Evolutionary conservation across 177 flowering plant species (phyloP), one percentile per base, ranked within the genome.

Genomic region (Vitis hybrid): DNA sequence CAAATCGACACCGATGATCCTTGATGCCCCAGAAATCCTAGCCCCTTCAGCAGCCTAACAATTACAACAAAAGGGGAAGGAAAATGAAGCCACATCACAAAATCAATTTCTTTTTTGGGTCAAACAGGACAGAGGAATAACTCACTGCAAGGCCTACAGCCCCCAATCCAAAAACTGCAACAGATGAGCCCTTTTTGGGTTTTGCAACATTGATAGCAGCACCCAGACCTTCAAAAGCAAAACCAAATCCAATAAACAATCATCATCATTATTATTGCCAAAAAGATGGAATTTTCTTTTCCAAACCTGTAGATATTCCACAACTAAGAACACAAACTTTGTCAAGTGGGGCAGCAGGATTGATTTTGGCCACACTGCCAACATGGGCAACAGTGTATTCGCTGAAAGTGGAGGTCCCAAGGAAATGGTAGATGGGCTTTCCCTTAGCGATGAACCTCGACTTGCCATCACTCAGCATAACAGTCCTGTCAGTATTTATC

Each of bases 41-140:
- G 92, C 92, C 50, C 92, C 96, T 83, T 90, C 93, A 64, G 88
- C 89, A 70, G 94, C 95, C 91, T 90, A 56, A 58, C 64, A 29
- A 65, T 39, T 5, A 6, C 26, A 39, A 22, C 12, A 63, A 22
- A 9, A 54, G 34, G 49, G 64, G 14, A 39, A 14, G 4, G 9
- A 4, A 15, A 15, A 39, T 12, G 45, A 34, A 34, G 45, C 45
- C 45, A 34, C 1, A 34, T 34, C 8, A 34, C 45, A 34, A 7
- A 34, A 34, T 34, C 45, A 7, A 34, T 34, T 34, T 34, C 7
- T 34, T 34, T 34, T 34, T 34, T 7, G 8, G 45, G 0, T 18
- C 2, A 16, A 12, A 51, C 4, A 7, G 19, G 9, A 14, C 19
- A 64, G 8, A 52, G 50, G 31, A 26, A 8, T 10, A 48, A 68